These are phyloP conservation scores for Daldinia caldariorum DNA, from an alignment of 495 filamentous ascomycete species.

Conservation along the genomic window DNA sequence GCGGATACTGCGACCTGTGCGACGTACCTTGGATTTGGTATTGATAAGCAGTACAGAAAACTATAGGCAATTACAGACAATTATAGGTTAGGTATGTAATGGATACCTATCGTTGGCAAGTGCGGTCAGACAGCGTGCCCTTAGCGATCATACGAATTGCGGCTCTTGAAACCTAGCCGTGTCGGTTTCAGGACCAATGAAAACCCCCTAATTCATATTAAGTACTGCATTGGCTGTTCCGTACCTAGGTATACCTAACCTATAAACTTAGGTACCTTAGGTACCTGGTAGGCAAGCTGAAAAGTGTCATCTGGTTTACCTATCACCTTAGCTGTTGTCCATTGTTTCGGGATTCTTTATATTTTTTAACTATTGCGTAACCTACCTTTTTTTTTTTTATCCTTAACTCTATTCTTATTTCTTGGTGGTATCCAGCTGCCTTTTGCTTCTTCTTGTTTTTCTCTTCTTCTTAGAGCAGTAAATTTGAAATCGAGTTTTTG, in stretches of 20 bases:
- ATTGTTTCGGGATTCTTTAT: neutral
- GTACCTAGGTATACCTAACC: no score
- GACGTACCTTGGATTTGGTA: neutral
- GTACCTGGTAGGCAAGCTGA: no score
- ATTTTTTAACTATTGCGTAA: neutral
- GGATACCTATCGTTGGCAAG: neutral
- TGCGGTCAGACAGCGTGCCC: conserved; percentile 26
- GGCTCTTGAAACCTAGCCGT: conserved; percentile 39
- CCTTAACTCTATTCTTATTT: neutral
- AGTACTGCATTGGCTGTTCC: conserved; percentile 2
- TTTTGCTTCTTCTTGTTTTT: no score
- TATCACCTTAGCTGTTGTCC: neutral
- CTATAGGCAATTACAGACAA: neutral
- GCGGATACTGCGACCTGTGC: neutral
- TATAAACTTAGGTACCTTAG: no score
- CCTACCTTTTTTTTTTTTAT: neutral
- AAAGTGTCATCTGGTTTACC: neutral
- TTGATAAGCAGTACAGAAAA: neutral
- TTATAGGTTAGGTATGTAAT: conserved; percentile 14
- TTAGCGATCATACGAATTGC: conserved; percentile 40
- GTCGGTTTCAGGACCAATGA: conserved; percentile 33
- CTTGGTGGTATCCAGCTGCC: neutral
- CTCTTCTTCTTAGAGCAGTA: neutral
- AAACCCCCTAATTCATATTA: conserved; percentile 24
- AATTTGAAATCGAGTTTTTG: neutral